phyloP scores from a whole-genome alignment of 2,329 filamentous ascomycete genomes.

The Venturia carpophila region DNA sequence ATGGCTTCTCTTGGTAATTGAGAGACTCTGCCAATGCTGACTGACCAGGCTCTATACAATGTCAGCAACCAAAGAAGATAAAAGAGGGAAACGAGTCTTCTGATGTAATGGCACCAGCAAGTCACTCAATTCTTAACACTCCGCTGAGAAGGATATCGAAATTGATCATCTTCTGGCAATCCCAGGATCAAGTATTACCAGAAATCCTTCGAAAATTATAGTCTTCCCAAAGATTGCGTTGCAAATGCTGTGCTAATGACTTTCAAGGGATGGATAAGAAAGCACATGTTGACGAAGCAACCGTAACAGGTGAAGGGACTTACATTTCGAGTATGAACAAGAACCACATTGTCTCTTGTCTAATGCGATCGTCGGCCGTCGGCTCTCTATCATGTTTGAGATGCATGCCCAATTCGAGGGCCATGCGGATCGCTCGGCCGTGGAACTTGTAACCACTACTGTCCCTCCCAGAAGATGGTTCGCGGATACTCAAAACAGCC shows the following conservation, averaged over 20 bases:
- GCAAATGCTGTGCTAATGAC: no score
- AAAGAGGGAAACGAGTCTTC: no score
- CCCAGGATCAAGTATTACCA: no score
- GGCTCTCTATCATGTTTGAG: constrained; percentile 34
- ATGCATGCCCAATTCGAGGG: constrained; percentile 64
- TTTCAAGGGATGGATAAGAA: no score
- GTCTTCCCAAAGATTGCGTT: no score
- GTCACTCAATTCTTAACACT: no score
- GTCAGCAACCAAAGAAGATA: constrained; percentile 28
- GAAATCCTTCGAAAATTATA: no score
- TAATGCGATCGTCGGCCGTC: constrained; percentile 35
- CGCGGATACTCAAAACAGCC: constrained; percentile 66
- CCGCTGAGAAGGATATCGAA: no score
- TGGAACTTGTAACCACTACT: constrained; percentile 66
- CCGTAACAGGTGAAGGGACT: neutral
- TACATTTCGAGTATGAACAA: constrained; percentile 14
- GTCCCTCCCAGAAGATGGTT: constrained; percentile 64
- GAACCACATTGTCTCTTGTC: constrained; percentile 47
- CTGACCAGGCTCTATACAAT: constrained; percentile 40
- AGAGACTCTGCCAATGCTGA: constrained; percentile 40
- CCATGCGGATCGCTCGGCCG: constrained; percentile 63
- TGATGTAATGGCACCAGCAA: no score
- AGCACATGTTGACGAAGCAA: no score
- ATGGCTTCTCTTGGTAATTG: constrained; percentile 42
- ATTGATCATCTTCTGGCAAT: no score